Conservation (phyloP, 257 asterid genomes). For the Ilex asprella region DNA sequence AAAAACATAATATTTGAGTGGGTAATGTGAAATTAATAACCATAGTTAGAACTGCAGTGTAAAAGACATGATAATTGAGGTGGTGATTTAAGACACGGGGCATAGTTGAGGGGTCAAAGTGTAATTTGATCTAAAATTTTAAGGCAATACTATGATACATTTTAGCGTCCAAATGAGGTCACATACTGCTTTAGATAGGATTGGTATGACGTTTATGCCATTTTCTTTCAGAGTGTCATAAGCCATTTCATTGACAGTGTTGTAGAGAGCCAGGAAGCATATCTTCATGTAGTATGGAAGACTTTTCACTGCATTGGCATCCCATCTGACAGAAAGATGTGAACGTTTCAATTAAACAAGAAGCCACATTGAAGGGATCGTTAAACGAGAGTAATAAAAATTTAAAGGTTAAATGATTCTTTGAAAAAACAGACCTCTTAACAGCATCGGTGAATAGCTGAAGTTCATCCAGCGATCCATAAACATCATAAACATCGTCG, state of each 20-base stretch:
- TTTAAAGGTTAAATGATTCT: background rate
- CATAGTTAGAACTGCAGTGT: too few species aligned
- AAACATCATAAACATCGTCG: background rate
- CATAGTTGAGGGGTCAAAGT: too few species aligned
- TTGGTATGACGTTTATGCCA: background rate
- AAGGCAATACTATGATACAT: too few species aligned
- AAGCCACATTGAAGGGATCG: background rate
- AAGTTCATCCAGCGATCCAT: conserved; percentile 49
- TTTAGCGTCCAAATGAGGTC: background rate
- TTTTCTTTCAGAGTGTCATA: conserved; percentile 13
- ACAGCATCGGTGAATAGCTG: conserved; percentile 30
- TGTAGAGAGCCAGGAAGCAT: conserved; percentile 19
- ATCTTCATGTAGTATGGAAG: conserved; percentile 29
- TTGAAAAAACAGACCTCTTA: conserved; percentile 23
- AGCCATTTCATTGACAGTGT: conserved; percentile 15
- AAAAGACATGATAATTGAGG: too few species aligned
- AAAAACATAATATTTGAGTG: too few species aligned
- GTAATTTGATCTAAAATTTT: too few species aligned
- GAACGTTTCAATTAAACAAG: background rate
- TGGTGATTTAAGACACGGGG: too few species aligned
- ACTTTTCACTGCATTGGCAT: conserved; percentile 14
- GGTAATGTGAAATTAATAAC: too few species aligned
- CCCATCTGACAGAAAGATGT: conserved; percentile 17
- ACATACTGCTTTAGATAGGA: conserved; percentile 18
- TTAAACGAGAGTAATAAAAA: background rate